Percentiles rank a stretch among this genome's conserved stretches.
Evolutionary conservation across 2,329 filamentous ascomycete genomes (phyloP).

Genomic region (Claviceps cyperi): DNA sequence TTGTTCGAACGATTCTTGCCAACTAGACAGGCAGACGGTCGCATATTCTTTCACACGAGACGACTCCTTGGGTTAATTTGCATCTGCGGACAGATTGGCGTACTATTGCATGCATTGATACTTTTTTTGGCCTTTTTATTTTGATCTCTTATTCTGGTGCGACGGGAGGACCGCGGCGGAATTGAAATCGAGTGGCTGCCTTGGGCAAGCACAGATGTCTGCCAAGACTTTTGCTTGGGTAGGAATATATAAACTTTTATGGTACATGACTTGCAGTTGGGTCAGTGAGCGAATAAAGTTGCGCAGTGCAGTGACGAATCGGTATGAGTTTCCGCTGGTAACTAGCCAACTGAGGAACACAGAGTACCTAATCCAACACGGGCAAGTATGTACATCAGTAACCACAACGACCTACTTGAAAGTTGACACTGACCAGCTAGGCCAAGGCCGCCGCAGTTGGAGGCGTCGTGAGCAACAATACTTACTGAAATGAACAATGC

Average conservation of each 20-base stretch:
- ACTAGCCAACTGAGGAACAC: no score
- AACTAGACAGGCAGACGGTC: conserved; percentile 39
- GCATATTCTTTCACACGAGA: neutral
- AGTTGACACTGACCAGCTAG: no score
- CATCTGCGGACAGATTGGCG: conserved; percentile 5
- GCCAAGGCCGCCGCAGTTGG: no score
- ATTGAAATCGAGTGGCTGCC: neutral
- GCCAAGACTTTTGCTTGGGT: neutral
- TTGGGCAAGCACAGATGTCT: neutral
- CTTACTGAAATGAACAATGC: no score
- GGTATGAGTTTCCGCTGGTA: no score
- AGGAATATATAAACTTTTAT: conserved; percentile 1
- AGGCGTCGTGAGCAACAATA: no score
- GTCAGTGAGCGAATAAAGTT: neutral
- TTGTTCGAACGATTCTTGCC: conserved; percentile 74
- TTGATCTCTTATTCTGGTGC: neutral
- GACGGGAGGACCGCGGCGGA: neutral
- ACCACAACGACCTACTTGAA: no score
- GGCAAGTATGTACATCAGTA: no score
- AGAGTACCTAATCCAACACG: no score
- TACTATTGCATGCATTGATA: conserved; percentile 10
- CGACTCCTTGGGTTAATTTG: conserved; percentile 8
- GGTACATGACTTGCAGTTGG: neutral
- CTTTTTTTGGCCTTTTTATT: neutral
- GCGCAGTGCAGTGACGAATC: neutral